Percentiles rank a stretch among this genome's conserved stretches.
phyloP scores from a whole-genome alignment of 2,329 filamentous ascomycete species.

The Stachybotrys chlorohalonatus region DNA sequence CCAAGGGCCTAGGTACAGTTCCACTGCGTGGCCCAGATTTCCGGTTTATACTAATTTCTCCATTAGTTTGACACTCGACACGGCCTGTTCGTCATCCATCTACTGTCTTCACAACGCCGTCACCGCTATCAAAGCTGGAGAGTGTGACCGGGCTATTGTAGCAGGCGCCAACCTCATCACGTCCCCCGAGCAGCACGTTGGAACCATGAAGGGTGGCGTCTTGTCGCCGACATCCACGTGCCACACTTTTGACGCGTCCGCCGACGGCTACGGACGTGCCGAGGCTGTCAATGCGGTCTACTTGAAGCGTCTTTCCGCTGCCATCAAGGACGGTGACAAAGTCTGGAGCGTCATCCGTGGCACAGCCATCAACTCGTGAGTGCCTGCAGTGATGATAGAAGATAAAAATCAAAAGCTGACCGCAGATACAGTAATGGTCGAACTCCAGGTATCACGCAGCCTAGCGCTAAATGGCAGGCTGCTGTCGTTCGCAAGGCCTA shows the following conservation, averaged over 20 bases:
- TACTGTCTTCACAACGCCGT: slow-evolving; percentile 31
- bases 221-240: slow-evolving; percentile 22
- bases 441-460: slow-evolving; percentile 34
- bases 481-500: slow-evolving; percentile 19
- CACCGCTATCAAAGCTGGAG: slow-evolving; percentile 19
- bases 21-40: not conserved
- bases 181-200: slow-evolving; percentile 14
- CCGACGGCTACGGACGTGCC: slow-evolving; percentile 43
- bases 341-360: slow-evolving; percentile 40
- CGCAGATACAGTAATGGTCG: not conserved
- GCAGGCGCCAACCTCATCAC: slow-evolving; percentile 20
- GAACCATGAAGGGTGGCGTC: slow-evolving; percentile 12
- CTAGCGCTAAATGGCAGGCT: slow-evolving; percentile 32
- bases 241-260: slow-evolving; percentile 39
- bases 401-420: too few species aligned
- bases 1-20: slow-evolving; percentile 11
- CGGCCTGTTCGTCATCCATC: slow-evolving; percentile 35
- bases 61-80: slow-evolving; percentile 33
- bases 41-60: not conserved
- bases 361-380: slow-evolving; percentile 32
- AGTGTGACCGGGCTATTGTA: slow-evolving; percentile 21
- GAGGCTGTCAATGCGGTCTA: slow-evolving; percentile 46
- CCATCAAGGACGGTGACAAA: slow-evolving; percentile 40
- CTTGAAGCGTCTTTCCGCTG: slow-evolving; percentile 43
- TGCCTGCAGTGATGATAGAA: not conserved